Evolutionary conservation across 805 yeast species (phyloP), one percentile per base, ranked within the genome.

Genomic region (Kuraishia capsulata): DNA sequence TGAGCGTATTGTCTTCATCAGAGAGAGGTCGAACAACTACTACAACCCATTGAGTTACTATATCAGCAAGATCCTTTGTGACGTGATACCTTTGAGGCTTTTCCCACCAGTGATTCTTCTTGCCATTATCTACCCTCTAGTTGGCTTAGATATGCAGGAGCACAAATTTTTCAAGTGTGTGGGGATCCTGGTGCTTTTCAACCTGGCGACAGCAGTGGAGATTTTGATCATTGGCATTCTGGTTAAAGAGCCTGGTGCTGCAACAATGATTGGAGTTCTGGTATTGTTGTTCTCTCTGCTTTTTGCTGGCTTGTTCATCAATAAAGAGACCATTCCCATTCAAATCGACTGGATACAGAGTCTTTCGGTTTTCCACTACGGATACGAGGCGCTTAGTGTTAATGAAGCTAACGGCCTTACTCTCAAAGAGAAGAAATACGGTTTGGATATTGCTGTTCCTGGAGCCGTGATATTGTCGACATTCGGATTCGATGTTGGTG

Each of bases 401-500:
- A 92, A 92, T 57, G 98, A 92, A 55, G 97, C 90, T 8, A 83
- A 81, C 51, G 84, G 86, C 26, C 69, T 92, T 54, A 78, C 86
- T 11, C 67, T 92, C 49, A 77, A 76, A 45, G 98, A 92, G 55
- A 80, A 77, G 54, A 92, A 92, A 60, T 90, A 81, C 52, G 98
- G 98, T 0, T 69, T 92, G 32, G 83, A 89, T 33, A 90, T 92
- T 49, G 96, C 88, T 58, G 94, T 92, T 13, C 98, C 98, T 0
- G 98, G 98, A 9, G 97, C 98, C 2, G 94, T 95, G 2, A 92
- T 92, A 40, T 69, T 92, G 48, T 84, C 95, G 48, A 87, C 97
- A 0, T 92, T 92, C 65, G 98, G 98, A 0, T 92, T 92, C 57
- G 74, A 85, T 46, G 90, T 86, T 11, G 76, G 78, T 19, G 92